Percentiles rank a stretch among this genome's conserved stretches.
These are phyloP conservation scores for Rubus idaeus DNA, from an alignment of 306 rosid genomes.

Conservation along the genomic window DNA sequence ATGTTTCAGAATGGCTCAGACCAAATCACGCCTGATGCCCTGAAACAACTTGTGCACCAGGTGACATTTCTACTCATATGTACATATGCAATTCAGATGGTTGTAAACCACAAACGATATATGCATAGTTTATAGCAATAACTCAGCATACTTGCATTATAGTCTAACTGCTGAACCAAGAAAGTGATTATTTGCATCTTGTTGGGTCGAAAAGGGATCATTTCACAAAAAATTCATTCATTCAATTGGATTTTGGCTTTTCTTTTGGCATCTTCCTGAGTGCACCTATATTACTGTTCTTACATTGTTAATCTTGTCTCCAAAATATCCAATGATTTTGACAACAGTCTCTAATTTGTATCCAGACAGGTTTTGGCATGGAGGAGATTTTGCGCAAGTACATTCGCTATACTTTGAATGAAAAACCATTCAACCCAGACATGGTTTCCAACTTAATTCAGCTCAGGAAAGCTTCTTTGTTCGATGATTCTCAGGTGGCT, in stretches of 20 bases:
- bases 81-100: no score
- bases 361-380: conserved; percentile 79
- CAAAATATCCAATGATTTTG: background rate
- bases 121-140: background rate
- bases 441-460: conserved; percentile 71
- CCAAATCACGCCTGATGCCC: conserved; percentile 46
- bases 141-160: background rate
- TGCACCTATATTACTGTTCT: no score
- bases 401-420: conserved; percentile 80
- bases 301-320: no score
- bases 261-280: background rate
- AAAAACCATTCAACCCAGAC: conserved; percentile 86
- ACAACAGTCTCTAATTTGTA: conserved; percentile 32
- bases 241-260: background rate
- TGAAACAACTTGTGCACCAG: conserved; percentile 58
- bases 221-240: no score
- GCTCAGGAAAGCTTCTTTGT: conserved; percentile 64
- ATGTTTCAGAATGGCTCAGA: conserved; percentile 62
- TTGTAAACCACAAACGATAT: no score
- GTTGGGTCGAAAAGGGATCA: background rate
- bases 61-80: conserved; percentile 36
- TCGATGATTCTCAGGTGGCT: conserved; percentile 65
- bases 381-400: conserved; percentile 87
- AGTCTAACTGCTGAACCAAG: background rate
- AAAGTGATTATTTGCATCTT: background rate